Conservation (phyloP, 768 basidiomycete genomes). For the Tricholoma saponaceum region DNA sequence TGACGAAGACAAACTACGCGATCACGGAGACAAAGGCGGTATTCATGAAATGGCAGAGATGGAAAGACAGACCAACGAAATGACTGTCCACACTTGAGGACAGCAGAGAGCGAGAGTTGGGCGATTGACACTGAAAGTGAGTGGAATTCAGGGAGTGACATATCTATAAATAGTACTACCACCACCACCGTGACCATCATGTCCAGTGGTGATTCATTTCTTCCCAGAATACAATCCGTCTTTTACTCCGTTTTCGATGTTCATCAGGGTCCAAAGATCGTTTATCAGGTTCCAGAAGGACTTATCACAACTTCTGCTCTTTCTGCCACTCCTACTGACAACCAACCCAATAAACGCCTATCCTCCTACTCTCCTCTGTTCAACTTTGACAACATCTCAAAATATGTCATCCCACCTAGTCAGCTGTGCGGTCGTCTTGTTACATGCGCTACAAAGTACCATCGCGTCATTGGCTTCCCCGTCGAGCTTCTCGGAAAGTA, state of each 20-base stretch:
- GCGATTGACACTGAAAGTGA: conserved; percentile 55
- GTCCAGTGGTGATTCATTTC: conserved; percentile 54
- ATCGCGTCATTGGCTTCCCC: conserved; percentile 91
- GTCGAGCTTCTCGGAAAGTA: conserved; percentile 75
- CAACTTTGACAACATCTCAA: conserved; percentile 87
- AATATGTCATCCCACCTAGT: conserved; percentile 89
- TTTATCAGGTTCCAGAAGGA: conserved; percentile 92
- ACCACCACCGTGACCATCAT: too few relatives aligned
- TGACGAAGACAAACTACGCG: conserved; percentile 84
- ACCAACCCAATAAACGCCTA: conserved; percentile 41
- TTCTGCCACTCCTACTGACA: conserved; percentile 11
- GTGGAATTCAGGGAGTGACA: conserved; percentile 44
- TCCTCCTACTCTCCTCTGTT: conserved; percentile 52
- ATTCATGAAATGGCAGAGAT: conserved; percentile 41
- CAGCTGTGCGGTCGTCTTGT: conserved; percentile 86
- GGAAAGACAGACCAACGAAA: conserved; percentile 74
- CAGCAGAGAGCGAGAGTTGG: conserved; percentile 75
- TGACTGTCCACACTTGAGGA: conserved; percentile 79
- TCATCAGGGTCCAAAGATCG: conserved; percentile 80
- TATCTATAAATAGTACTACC: background rate
- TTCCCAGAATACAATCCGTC: conserved; percentile 78
- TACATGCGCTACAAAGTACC: conserved; percentile 74
- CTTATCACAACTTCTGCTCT: conserved; percentile 53
- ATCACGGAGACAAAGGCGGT: conserved; percentile 75
- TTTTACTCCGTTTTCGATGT: conserved; percentile 95